Evolutionary conservation across 169 alveolate species (phyloP).

Genomic region (Plasmodium coatneyi): DNA sequence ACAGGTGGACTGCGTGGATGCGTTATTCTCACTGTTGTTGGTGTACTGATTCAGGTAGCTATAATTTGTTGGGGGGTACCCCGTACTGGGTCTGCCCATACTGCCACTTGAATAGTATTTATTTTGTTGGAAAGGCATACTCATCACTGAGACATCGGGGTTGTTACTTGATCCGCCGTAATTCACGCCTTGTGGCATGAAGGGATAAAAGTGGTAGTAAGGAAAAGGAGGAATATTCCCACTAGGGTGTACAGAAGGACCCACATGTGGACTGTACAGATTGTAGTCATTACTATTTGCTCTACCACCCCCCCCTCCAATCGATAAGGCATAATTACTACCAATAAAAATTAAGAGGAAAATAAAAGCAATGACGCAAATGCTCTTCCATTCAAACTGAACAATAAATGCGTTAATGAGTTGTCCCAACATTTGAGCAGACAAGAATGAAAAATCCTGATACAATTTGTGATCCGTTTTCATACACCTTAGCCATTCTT

Average conservation of each 20-base stretch:
- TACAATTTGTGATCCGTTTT: constrained; percentile 63
- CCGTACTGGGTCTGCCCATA: background rate
- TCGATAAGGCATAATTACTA: constrained; percentile 72
- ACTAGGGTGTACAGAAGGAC: background rate
- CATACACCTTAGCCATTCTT: constrained; percentile 73
- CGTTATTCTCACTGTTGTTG: constrained; percentile 6
- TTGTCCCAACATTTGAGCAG: constrained; percentile 75
- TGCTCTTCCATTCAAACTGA: constrained; percentile 75
- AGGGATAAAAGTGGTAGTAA: constrained; percentile 33
- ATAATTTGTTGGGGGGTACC: constrained; percentile 5
- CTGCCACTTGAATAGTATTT: constrained; percentile 10
- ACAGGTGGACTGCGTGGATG: background rate
- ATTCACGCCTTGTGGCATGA: constrained; percentile 18
- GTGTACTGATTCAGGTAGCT: background rate
- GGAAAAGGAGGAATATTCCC: constrained; percentile 21
- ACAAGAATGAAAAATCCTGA: constrained; percentile 70
- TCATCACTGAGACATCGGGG: constrained; percentile 29
- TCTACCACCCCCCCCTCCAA: constrained; percentile 45
- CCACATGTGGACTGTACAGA: constrained; percentile 13
- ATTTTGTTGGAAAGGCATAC: background rate
- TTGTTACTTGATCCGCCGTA: constrained; percentile 14
- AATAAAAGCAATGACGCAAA: constrained; percentile 74
- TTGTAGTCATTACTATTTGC: background rate
- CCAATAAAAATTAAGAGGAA: constrained; percentile 73
- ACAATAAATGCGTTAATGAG: constrained; percentile 72